Conservation (phyloP, 352 stramenopile species). For the Pythium folliculosum region DNA sequence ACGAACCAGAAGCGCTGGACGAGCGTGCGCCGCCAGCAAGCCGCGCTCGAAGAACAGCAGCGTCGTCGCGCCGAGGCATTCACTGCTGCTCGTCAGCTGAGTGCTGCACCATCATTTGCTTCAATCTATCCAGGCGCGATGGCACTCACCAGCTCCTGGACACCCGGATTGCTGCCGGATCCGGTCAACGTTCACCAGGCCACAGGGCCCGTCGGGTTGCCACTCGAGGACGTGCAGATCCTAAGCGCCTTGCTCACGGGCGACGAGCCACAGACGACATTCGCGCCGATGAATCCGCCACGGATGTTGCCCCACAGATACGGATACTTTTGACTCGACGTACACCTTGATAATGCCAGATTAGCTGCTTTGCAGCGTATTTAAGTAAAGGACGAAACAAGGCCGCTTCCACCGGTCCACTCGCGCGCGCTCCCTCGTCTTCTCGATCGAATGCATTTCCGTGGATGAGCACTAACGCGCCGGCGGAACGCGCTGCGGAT, state of each 20-base stretch:
- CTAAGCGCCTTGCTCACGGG: slow-evolving; percentile 5
- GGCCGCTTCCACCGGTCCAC: too few relatives aligned
- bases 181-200: neutral
- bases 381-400: too few relatives aligned
- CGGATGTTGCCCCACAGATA: neutral
- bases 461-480: too few relatives aligned
- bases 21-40: slow-evolving; percentile 9
- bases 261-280: neutral
- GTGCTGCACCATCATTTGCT: neutral
- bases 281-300: neutral
- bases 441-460: too few relatives aligned
- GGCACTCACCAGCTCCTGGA: neutral
- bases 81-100: neutral
- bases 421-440: too few relatives aligned
- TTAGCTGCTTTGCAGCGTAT: too few relatives aligned
- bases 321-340: neutral
- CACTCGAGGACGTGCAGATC: slow-evolving; percentile 10
- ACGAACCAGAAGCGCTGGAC: slow-evolving; percentile 23
- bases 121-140: neutral
- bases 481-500: too few relatives aligned
- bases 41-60: neutral
- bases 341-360: neutral
- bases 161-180: neutral
- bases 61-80: neutral
- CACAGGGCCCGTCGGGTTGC: neutral